Percentiles rank a stretch among this genome's conserved stretches.
phyloP scores from a whole-genome alignment of 139 green algal genomes.

The Coelastrella sp. region DNA sequence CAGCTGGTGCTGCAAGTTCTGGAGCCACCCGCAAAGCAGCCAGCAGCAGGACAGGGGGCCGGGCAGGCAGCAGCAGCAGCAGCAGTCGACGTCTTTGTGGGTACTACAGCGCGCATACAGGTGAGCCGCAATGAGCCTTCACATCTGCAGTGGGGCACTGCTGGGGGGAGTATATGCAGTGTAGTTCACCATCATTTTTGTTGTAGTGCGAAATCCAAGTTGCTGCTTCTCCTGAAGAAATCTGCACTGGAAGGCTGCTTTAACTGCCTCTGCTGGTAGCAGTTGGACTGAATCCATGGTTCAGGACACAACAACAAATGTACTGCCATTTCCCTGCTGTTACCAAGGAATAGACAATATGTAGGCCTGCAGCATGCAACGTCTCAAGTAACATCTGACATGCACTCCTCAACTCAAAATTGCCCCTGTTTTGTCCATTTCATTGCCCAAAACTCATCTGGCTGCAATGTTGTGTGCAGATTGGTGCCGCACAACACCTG shows the following conservation, averaged over 20 bases:
- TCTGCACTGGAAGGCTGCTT: too few relatives aligned
- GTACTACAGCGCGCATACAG: conserved; percentile 35
- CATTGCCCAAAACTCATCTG: not conserved
- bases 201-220: not conserved
- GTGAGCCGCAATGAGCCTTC: not conserved
- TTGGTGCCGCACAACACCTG: conserved; percentile 1
- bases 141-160: too few relatives aligned
- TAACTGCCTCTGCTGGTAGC: too few relatives aligned
- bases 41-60: not conserved
- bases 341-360: too few relatives aligned
- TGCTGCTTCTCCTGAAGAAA: not conserved
- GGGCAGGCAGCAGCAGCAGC: not conserved
- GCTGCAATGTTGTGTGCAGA: not conserved
- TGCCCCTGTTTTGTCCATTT: not conserved
- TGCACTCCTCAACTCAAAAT: too few relatives aligned
- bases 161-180: too few relatives aligned
- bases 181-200: too few relatives aligned
- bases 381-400: too few relatives aligned
- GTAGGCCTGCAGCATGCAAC: too few relatives aligned
- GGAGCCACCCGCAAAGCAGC: conserved; percentile 23
- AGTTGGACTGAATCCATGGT: too few relatives aligned
- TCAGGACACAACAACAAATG: too few relatives aligned
- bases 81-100: conserved; percentile 39
- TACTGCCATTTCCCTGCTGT: too few relatives aligned
- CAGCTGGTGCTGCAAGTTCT: conserved; percentile 46